Evolutionary conservation across 2,329 filamentous ascomycete species (phyloP).

Genomic region (Aspergillaceae sp.): DNA sequence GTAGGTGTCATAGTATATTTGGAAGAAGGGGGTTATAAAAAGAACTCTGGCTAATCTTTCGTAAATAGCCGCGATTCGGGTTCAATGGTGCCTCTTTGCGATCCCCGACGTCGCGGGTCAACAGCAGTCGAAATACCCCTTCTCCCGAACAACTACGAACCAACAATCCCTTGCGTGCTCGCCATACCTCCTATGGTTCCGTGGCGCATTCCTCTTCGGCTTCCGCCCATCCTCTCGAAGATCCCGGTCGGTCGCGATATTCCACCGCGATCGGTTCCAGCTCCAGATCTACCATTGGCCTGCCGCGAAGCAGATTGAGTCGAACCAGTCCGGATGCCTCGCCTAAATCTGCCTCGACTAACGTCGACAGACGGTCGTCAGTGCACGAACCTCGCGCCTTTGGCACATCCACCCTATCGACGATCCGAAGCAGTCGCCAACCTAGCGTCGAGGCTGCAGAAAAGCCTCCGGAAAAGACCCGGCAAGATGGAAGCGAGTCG

Average conservation of each 20-base stretch:
- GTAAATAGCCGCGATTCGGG: conserved; percentile 28
- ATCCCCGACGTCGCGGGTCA: conserved; percentile 23
- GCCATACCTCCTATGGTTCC: conserved; percentile 17
- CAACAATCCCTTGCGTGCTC: conserved; percentile 27
- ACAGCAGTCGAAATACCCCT: conserved; percentile 30
- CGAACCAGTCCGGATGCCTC: conserved; percentile 29
- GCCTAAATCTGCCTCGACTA: conserved; percentile 20
- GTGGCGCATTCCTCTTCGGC: conserved; percentile 19
- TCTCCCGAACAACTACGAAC: conserved; percentile 28
- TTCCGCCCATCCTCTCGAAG: conserved; percentile 33
- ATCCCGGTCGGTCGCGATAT: conserved; percentile 27
- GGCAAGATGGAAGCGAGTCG: conserved; percentile 66
- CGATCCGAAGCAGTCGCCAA: conserved; percentile 28
- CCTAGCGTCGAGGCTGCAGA: conserved; percentile 28
- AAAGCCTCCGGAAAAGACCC: conserved; percentile 24
- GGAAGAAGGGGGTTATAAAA: background rate
- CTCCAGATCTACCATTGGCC: conserved; percentile 29
- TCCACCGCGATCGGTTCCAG: conserved; percentile 22
- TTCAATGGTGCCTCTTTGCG: conserved; percentile 27
- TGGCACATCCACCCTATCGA: conserved; percentile 27
- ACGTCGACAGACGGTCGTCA: conserved; percentile 23
- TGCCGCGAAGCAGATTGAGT: conserved; percentile 29
- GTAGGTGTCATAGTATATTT: conserved; percentile 18
- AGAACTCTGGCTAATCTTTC: background rate
- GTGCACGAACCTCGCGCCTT: conserved; percentile 25